Evolutionary conservation across 192 early-diverging fungal genomes (phyloP).

Genomic region (Endogone sp.): DNA sequence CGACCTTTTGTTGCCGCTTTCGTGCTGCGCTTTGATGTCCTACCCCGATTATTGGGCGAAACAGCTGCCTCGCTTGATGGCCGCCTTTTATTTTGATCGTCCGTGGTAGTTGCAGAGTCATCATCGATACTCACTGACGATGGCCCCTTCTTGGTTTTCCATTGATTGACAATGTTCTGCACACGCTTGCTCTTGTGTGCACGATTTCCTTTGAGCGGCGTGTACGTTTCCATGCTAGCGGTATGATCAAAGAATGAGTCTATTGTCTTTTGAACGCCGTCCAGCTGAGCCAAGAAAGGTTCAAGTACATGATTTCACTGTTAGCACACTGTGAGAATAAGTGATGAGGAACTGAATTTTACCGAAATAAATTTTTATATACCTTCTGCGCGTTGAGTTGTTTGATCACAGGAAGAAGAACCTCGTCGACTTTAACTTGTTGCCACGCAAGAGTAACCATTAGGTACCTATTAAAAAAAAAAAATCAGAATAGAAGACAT

Average conservation of each 20-base stretch:
- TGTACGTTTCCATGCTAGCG: background rate
- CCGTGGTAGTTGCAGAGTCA: no score
- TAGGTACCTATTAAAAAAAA: constrained; percentile 53
- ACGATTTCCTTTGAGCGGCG: background rate
- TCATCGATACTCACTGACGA: no score
- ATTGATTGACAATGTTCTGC: background rate
- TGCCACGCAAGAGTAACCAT: no score
- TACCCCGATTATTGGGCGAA: no score
- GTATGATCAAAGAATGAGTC: background rate
- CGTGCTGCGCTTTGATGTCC: no score
- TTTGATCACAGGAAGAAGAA: constrained; percentile 67
- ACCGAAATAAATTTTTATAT: background rate
- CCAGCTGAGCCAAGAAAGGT: background rate
- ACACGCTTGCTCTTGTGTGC: background rate
- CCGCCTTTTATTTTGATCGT: no score
- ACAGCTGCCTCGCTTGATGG: no score
- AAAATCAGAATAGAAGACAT: no score
- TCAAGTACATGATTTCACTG: no score
- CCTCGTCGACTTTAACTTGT: constrained; percentile 60
- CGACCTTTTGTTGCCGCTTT: no score
- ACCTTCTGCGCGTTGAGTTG: constrained; percentile 39
- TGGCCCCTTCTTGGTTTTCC: no score
- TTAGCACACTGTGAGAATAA: no score
- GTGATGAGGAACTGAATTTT: background rate
- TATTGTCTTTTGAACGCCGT: background rate